These are phyloP conservation scores for Bacidia rubella DNA, from an alignment of 495 filamentous ascomycete species.

Conservation along the genomic window DNA sequence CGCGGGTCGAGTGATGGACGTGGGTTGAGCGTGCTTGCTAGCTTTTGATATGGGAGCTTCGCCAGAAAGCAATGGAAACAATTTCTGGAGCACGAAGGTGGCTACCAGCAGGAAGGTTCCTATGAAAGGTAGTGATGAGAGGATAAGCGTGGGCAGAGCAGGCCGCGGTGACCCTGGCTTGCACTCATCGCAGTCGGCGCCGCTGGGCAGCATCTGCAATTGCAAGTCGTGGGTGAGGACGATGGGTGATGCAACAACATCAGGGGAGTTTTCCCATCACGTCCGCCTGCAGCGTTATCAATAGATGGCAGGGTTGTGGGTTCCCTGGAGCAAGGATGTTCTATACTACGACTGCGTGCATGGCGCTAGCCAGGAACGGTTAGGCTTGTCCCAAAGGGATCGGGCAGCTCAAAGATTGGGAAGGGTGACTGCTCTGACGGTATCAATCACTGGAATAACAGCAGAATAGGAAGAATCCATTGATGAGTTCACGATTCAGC, in stretches of 20 bases:
- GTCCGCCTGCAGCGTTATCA: background rate
- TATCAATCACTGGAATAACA: too few species aligned
- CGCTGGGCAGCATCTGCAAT: conserved; percentile 21
- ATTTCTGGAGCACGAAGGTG: conserved; percentile 41
- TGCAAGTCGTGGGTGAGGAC: background rate
- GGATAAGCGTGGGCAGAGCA: conserved; percentile 21
- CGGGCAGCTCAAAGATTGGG: background rate
- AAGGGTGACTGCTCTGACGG: background rate
- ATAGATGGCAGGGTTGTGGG: background rate
- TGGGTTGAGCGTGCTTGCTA: conserved; percentile 10
- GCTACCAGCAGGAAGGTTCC: conserved; percentile 45
- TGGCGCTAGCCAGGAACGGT: too few species aligned
- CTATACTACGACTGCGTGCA: too few species aligned
- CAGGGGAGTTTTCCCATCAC: background rate
- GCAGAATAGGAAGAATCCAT: too few species aligned
- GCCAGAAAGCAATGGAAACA: conserved; percentile 52
- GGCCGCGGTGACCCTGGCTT: conserved; percentile 14
- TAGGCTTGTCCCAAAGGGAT: background rate
- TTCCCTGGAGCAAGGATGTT: background rate
- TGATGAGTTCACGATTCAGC: too few species aligned
- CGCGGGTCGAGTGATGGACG: conserved; percentile 14
- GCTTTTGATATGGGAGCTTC: conserved; percentile 28
- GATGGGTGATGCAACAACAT: background rate
- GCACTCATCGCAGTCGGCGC: conserved; percentile 33
- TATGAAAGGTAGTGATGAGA: conserved; percentile 45